These are phyloP conservation scores for Calonectria honghensis DNA, from an alignment of 2,329 filamentous ascomycete species.

Conservation along the genomic window DNA sequence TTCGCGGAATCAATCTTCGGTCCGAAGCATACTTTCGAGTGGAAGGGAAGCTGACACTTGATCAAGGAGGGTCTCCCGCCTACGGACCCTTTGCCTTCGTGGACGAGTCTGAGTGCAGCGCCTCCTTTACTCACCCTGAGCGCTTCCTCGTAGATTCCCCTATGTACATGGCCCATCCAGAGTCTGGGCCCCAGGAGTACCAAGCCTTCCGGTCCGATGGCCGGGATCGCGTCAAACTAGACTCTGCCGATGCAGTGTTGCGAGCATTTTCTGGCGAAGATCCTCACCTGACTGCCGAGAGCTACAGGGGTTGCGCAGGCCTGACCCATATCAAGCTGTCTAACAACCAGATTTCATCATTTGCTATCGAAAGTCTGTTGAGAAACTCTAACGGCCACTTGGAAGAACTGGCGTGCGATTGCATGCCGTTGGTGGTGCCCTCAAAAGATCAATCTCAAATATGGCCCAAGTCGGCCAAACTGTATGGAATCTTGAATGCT, in stretches of 20 bases:
- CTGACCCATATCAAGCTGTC: constrained; percentile 75
- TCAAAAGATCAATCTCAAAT: constrained; percentile 28
- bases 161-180: constrained; percentile 51
- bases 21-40: constrained; percentile 62
- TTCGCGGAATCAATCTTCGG: constrained; percentile 59
- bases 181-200: constrained; percentile 44
- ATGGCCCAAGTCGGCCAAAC: constrained; percentile 57
- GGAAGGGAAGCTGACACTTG: constrained; percentile 66
- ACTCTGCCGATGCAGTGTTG: constrained; percentile 55
- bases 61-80: constrained; percentile 55
- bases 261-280: constrained; percentile 53
- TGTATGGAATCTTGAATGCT: constrained; percentile 67
- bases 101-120: constrained; percentile 68
- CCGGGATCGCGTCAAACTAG: constrained; percentile 46
- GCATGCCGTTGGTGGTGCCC: constrained; percentile 57
- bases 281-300: constrained; percentile 42
- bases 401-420: constrained; percentile 72
- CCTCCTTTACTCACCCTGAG: constrained; percentile 65
- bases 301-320: constrained; percentile 50
- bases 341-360: constrained; percentile 67
- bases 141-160: constrained; percentile 71
- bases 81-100: constrained; percentile 67
- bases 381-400: constrained; percentile 66
- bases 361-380: constrained; percentile 67
- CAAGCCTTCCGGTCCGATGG: constrained; percentile 59